These are phyloP conservation scores for Arabidopsis hybrid DNA, from an alignment of 441 rosid genomes.

Conservation along the genomic window DNA sequence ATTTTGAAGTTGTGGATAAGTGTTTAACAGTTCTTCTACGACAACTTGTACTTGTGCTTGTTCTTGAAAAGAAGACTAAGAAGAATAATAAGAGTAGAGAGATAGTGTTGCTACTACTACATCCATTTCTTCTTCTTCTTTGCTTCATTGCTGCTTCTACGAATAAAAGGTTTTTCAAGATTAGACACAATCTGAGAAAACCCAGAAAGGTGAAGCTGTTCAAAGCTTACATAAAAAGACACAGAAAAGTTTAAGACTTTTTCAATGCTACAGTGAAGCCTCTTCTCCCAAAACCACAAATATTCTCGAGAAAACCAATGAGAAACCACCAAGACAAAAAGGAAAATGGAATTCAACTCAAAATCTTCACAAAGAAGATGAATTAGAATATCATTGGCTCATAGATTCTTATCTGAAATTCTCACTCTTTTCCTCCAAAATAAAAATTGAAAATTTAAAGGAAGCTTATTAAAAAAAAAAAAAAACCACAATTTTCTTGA, in stretches of 20 bases:
- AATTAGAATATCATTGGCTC: conserved; percentile 49
- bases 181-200: conserved; percentile 39
- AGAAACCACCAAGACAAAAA: conserved; percentile 1
- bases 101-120: conserved; percentile 27
- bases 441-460: neutral
- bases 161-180: conserved; percentile 22
- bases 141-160: conserved; percentile 53
- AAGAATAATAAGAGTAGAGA: conserved; percentile 51
- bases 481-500: conserved; percentile 5
- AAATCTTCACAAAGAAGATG: conserved; percentile 61
- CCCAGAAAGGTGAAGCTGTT: conserved; percentile 39
- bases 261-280: conserved; percentile 37
- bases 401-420: conserved; percentile 48
- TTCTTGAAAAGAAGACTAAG: conserved; percentile 48
- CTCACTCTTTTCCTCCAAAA: conserved; percentile 18
- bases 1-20: conserved; percentile 51
- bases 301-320: conserved; percentile 45
- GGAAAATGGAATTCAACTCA: conserved; percentile 46
- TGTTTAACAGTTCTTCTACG: conserved; percentile 58
- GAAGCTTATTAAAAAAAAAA: neutral
- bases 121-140: conserved; percentile 35
- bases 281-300: conserved; percentile 38
- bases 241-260: conserved; percentile 8
- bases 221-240: conserved; percentile 33
- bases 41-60: conserved; percentile 51